Conservation (phyloP, 805 yeast genomes). For the Kodamaea laetipori region DNA sequence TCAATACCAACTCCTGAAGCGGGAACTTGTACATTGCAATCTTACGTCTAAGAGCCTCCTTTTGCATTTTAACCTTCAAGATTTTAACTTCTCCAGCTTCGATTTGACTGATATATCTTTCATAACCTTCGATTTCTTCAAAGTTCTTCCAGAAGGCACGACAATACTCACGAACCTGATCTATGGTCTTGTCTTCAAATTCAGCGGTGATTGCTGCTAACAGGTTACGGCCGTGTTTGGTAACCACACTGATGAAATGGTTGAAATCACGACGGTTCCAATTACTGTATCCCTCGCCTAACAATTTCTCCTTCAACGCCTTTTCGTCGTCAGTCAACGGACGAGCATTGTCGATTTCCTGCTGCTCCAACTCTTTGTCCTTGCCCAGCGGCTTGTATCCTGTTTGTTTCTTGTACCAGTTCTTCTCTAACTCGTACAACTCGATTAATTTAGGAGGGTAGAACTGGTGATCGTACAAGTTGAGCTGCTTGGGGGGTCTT, state of each 20-base stretch:
- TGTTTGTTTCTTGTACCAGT: slow-evolving; percentile 68
- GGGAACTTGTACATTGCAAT: slow-evolving; percentile 73
- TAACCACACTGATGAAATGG: slow-evolving; percentile 71
- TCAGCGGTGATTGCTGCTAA: slow-evolving; percentile 71
- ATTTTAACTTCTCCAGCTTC: slow-evolving; percentile 89
- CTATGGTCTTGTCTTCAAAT: slow-evolving; percentile 76
- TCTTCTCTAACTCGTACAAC: slow-evolving; percentile 78
- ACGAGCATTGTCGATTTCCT: slow-evolving; percentile 73
- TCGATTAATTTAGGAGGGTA: slow-evolving; percentile 76
- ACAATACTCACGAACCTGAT: slow-evolving; percentile 79
- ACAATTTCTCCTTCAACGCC: slow-evolving; percentile 56
- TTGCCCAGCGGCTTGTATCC: slow-evolving; percentile 68
- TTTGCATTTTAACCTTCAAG: slow-evolving; percentile 63
- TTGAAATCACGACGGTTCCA: slow-evolving; percentile 91
- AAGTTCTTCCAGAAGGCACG: slow-evolving; percentile 79
- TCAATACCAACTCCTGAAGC: slow-evolving; percentile 70
- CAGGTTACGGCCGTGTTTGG: slow-evolving; percentile 80
- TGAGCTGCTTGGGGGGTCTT: slow-evolving; percentile 80
- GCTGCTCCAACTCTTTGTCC: slow-evolving; percentile 54
- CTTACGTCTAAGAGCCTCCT: slow-evolving; percentile 77
- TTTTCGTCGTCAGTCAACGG: slow-evolving; percentile 85
- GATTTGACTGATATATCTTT: slow-evolving; percentile 75
- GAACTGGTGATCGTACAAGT: slow-evolving; percentile 88
- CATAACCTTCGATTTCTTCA: slow-evolving; percentile 84
- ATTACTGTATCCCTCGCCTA: slow-evolving; percentile 68